Evolutionary conservation across 768 basidiomycete genomes (phyloP), one percentile per base, ranked within the genome.

Genomic region (Harrya chromipes): DNA sequence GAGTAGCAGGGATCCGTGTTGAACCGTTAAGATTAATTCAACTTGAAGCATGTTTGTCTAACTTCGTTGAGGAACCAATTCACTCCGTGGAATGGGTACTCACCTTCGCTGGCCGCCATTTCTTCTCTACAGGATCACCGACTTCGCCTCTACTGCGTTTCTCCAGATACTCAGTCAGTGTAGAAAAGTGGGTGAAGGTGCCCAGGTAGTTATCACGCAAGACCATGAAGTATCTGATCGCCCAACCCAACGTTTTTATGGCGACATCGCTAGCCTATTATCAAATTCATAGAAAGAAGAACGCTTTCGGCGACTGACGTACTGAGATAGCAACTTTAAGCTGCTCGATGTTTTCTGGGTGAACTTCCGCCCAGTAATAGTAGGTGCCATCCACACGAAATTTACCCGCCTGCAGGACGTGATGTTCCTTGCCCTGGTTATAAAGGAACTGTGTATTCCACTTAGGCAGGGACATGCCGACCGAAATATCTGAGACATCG

Each of bases 191-290:
- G 2, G 93, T 97, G 68, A 97, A 98, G 5, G 82, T 78, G 11
- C 95, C 95, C 43, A 97, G 83, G 68, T 98, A 98, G 68, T 97
- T 97, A 61, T 95, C 92, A 40, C 87, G 83, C 50, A 97, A 62
- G 35, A 86, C 82, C 83, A 98, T 88, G 56, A 95, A 77, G 61
- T 92, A 85, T 33, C 94, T 83, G 52, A 94, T 79, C 2, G 84
- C 83, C 94, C 94, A 97, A 20, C 93, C 94, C 45, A 92, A 70
- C 2, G 76, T 73, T 64, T 86, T 88, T 70, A 85, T 86, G 9
- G 79, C 70, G 29, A 83, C 62, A 29, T 82, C 75, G 7, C 69
- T 60, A 0, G 71, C 60, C 88, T 90, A 29, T 45, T 43, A 31
- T 21, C 23, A 53, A 24, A 29, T 43, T 43, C 40, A 39, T 29